Base-by-base conservation (phyloP, 768 basidiomycete species). In the Daedaleopsis nitida region DNA sequence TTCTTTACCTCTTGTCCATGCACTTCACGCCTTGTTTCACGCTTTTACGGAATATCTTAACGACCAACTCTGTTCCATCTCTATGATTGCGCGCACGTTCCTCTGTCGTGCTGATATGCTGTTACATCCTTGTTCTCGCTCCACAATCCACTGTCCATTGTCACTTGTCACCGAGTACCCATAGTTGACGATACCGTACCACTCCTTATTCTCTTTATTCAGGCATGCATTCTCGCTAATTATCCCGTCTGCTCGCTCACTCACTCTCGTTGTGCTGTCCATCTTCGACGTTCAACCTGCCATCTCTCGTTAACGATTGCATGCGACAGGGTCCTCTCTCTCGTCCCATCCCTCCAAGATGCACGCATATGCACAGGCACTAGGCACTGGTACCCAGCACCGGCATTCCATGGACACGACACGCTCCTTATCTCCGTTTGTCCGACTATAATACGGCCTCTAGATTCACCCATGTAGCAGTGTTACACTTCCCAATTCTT, bases 401-500 rank as follows among this genome's bases (percentile, higher is more conserved):
- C n/a, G 39, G 35, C 48, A 34, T 43, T 24, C 27, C 58, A 51
- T 47, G 51, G 43, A 43, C 52, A 60, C 56, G 57, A 68, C 62
- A 62, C 48, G 59, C 65, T 67, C 56, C 54, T 65, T 52, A 44
- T 59, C 60, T 52, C 60, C 53, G 23, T 45, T 45, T 69, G 68
- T 68, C 64, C 54, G 47, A 65, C 52, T 66, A 66, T 65, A 64
- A 69, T 68, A 67, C 65, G 63, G 64, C 27, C 3, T 65, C 58
- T 67, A 69, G 62, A 69, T 69, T 69, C 66, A 65, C 64, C 27
- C 57, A 58, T 74, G 73, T 73, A 74, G 68, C 68, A 75, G 66
- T 69, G 70, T 60, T 70, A 70, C 62, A 59, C 44, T 50, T 58
- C 45, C 61, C 39, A 50, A 52, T 32, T 44, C 52, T 63, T 63